Conservation (phyloP, 768 basidiomycete genomes). For the Leccinum disarticulatum region DNA sequence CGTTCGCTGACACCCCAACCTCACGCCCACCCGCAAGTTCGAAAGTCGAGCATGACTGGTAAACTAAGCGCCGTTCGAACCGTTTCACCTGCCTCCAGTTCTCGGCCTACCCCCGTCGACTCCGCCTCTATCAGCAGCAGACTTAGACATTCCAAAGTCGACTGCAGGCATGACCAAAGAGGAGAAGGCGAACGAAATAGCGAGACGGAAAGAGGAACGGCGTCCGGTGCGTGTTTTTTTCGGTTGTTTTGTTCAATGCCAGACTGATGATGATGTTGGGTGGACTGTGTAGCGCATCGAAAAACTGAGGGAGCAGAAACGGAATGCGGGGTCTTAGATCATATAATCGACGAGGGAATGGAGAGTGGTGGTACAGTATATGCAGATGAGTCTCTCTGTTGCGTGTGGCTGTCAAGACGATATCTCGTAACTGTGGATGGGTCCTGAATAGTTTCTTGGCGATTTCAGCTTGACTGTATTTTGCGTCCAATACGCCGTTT, state of each 20-base stretch:
- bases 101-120: conserved; percentile 28
- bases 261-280: neutral
- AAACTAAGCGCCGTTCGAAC: neutral
- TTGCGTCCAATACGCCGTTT: no score
- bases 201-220: conserved; percentile 85
- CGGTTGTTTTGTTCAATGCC: no score
- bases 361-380: neutral
- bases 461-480: no score
- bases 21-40: conserved; percentile 5
- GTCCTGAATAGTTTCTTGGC: no score
- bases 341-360: neutral
- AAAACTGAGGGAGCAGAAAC: conserved; percentile 80
- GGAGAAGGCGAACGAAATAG: conserved; percentile 93
- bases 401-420: neutral
- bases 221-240: conserved; percentile 60
- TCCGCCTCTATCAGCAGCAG: conserved; percentile 3
- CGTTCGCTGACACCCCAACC: conserved; percentile 25
- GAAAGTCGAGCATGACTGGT: neutral
- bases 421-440: no score
- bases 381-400: neutral
- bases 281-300: conserved; percentile 59
- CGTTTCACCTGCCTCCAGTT: conserved; percentile 16
- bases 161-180: conserved; percentile 71
- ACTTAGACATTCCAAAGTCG: conserved; percentile 25
- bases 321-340: conserved; percentile 33